Evolutionary conservation across 2,329 filamentous ascomycete genomes (phyloP).

Genomic region (Emergomyces orientalis): DNA sequence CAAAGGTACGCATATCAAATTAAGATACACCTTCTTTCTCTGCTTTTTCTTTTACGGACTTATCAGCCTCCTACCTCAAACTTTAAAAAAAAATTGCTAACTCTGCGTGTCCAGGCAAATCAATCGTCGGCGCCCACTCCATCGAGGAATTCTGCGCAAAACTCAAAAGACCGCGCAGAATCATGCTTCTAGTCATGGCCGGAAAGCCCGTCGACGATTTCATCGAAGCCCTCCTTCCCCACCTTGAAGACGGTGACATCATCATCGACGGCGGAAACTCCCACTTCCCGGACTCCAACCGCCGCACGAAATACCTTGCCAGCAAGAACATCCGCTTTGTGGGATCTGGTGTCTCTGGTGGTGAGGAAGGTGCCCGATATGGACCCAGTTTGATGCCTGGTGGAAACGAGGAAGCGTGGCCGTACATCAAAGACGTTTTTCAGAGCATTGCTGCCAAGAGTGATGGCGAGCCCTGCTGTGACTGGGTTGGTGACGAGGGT

Average conservation of each 20-base stretch:
- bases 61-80: background rate
- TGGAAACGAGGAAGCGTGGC: constrained; percentile 97
- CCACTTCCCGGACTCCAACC: constrained; percentile 98
- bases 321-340: constrained; percentile 90
- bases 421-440: constrained; percentile 97
- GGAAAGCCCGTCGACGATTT: constrained; percentile 97
- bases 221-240: constrained; percentile 86
- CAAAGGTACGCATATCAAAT: constrained; percentile 51
- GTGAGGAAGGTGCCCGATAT: constrained; percentile 97
- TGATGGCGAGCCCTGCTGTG: constrained; percentile 93
- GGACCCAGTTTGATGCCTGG: constrained; percentile 97
- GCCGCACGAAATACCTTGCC: constrained; percentile 80
- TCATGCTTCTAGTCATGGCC: constrained; percentile 99
- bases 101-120: constrained; percentile 56
- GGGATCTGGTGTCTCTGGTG: constrained; percentile 93
- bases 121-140: constrained; percentile 84
- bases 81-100: constrained; percentile 23
- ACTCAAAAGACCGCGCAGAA: constrained; percentile 91
- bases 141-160: constrained; percentile 91
- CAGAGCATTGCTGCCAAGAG: constrained; percentile 97
- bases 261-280: constrained; percentile 99
- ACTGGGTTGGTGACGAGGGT: constrained; percentile 99
- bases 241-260: constrained; percentile 81
- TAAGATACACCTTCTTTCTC: background rate
- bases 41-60: background rate